These are phyloP conservation scores for Sarocladium oryzae DNA, from an alignment of 2,329 filamentous ascomycete genomes.

Conservation along the genomic window DNA sequence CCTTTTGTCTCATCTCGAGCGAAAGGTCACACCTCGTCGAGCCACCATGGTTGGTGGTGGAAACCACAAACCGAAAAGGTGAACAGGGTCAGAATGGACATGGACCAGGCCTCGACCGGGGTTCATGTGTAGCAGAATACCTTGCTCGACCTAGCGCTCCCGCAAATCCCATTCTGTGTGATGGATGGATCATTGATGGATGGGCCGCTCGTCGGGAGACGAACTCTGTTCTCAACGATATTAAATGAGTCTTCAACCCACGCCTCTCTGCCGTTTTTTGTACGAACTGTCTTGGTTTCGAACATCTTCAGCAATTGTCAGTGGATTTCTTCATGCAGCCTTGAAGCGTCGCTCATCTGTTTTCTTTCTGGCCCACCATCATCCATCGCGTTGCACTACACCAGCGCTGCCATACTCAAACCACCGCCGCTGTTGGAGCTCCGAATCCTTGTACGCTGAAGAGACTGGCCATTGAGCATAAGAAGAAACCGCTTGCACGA, in stretches of 20 bases:
- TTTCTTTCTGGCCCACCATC: too few species aligned
- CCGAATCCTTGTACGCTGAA: neutral
- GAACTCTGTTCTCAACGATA: slow-evolving; percentile 5
- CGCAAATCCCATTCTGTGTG: neutral
- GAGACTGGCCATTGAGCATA: too few species aligned
- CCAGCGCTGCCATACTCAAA: too few species aligned
- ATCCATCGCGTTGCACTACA: too few species aligned
- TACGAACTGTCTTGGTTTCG: too few species aligned
- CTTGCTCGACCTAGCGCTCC: slow-evolving; percentile 5
- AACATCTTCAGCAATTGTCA: too few species aligned
- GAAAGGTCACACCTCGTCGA: neutral
- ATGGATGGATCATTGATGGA: slow-evolving; percentile 21
- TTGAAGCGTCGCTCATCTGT: too few species aligned
- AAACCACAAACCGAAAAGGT: neutral
- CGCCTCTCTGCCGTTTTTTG: neutral
- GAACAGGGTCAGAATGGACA: neutral
- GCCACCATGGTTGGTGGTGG: neutral
- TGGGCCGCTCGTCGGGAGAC: slow-evolving; percentile 17
- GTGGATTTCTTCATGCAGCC: too few species aligned
- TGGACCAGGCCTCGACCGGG: neutral
- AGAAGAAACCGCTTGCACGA: neutral
- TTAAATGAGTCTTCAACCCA: slow-evolving; percentile 4
- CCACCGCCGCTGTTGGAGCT: neutral
- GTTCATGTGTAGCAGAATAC: slow-evolving; percentile 4
- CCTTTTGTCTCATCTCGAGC: slow-evolving; percentile 6